Conservation (phyloP, 2,329 filamentous ascomycete species). For the Dactylonectria estremocensis region DNA sequence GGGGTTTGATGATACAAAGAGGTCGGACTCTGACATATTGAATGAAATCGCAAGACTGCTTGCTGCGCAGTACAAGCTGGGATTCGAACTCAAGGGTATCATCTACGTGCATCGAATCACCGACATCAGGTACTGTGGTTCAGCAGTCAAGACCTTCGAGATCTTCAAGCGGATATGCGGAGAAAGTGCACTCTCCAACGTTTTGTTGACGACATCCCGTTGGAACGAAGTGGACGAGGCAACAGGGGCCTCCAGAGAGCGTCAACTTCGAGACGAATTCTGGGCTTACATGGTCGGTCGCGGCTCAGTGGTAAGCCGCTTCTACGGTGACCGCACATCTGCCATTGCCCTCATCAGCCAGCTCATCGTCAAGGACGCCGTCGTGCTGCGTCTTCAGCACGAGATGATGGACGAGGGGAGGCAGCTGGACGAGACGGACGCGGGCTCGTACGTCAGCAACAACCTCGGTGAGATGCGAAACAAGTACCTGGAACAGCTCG, state of each 20-base stretch:
- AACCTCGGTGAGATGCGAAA: not conserved
- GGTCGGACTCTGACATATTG: not conserved
- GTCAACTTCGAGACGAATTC: constrained; percentile 1
- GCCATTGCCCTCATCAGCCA: constrained; percentile 4
- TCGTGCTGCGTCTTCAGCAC: not conserved
- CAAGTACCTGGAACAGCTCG: not conserved
- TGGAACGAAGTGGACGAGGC: not conserved
- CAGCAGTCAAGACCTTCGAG: constrained; percentile 1
- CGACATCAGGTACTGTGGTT: not conserved
- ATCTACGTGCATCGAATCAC: constrained; percentile 6
- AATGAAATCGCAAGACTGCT: not conserved
- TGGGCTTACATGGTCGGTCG: constrained; percentile 3
- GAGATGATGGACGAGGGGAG: constrained; percentile 6
- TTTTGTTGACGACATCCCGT: not conserved
- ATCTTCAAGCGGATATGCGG: constrained; percentile 1
- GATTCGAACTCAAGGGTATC: not conserved
- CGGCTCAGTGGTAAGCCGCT: constrained; percentile 3
- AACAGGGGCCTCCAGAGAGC: not conserved
- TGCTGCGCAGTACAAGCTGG: not conserved
- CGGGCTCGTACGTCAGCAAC: not conserved
- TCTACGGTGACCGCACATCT: constrained; percentile 9
- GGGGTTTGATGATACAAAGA: not conserved
- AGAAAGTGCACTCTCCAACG: not conserved
- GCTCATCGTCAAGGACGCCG: not conserved
- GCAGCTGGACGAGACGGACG: constrained; percentile 1